Evolutionary conservation across 2,329 filamentous ascomycete species (phyloP), one percentile per base, ranked within the genome.

Genomic region (Sodiomyces alkalinus): DNA sequence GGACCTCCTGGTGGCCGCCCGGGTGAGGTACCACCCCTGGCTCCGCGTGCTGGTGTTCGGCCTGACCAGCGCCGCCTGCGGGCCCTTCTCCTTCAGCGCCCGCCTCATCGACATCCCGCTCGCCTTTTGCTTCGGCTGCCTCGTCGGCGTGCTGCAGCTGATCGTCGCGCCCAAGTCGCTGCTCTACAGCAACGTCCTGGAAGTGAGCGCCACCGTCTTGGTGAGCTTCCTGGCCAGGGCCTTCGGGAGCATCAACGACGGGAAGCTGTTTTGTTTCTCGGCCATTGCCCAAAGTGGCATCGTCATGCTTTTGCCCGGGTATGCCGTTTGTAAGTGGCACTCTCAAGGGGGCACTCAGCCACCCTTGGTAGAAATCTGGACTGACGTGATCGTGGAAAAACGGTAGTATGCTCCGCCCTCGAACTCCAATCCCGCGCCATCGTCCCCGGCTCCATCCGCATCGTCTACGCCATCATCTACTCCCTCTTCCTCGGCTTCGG

Each of bases 381-480:
- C n/a, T n/a, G n/a, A n/a, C n/a, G n/a, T n/a, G n/a, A n/a, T n/a
- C n/a, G n/a, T n/a, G n/a, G n/a, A n/a, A n/a, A n/a, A n/a, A n/a
- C n/a, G n/a, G 23, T 51, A 59, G 56, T 47, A 41, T 61, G 41
- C 37, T 62, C 48, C 32, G 52, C 49, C 18, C 59, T 81, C 27
- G 76, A 81, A 45, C 59, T 81, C 0, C 76, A 81, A 39, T 76
- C 71, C 14, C 68, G 70, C 28, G 73, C 73, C 35, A 64, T 81
- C 29, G 68, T 81, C 0, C 72, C 76, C 0, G 76, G 76, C 0
- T 79, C 74, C 0, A 76, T 81, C 14, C 72, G 76, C 15, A 76
- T 81, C 55, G 74, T 81, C 8, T 81, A 80, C 39, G 73, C 76
- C 18, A 73, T 81, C 39, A 74, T 81, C 33, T 81, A 80, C 49